phyloP scores from a whole-genome alignment of 805 yeast species.

The Zygosaccharomyces bailii region DNA sequence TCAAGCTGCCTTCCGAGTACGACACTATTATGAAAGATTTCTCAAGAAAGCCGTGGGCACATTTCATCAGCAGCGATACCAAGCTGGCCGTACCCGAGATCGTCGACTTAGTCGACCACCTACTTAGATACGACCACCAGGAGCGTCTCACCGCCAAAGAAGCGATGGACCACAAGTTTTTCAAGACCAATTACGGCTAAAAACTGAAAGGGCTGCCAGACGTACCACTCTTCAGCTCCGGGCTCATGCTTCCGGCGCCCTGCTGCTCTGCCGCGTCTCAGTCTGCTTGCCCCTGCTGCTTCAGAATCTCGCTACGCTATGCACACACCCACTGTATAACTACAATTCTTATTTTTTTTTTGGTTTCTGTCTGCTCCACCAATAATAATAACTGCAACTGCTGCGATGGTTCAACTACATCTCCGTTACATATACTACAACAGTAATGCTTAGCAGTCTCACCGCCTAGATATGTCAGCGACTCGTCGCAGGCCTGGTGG shows the following conservation, averaged over 20 bases:
- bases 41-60: conserved; percentile 62
- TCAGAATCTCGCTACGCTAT: background rate
- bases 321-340: background rate
- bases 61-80: conserved; percentile 56
- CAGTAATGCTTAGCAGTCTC: no score
- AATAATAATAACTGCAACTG: background rate
- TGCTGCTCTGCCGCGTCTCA: no score
- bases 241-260: no score
- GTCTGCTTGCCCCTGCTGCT: no score
- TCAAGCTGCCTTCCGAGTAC: conserved; percentile 70
- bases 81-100: conserved; percentile 52
- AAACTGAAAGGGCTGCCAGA: background rate
- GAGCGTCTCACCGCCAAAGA: conserved; percentile 84
- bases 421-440: no score
- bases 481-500: no score
- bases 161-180: conserved; percentile 76
- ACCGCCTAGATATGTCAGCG: no score
- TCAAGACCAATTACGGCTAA: conserved; percentile 37
- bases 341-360: background rate
- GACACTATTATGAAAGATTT: conserved; percentile 68
- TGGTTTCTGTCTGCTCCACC: background rate
- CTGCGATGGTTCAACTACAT: no score
- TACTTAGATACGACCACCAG: conserved; percentile 81
- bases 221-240: no score
- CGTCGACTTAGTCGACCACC: conserved; percentile 66